Evolutionary conservation across 176 grass and related monocot species (phyloP), one percentile per base, ranked within the genome.

Genomic region (Oryza rufipogon): DNA sequence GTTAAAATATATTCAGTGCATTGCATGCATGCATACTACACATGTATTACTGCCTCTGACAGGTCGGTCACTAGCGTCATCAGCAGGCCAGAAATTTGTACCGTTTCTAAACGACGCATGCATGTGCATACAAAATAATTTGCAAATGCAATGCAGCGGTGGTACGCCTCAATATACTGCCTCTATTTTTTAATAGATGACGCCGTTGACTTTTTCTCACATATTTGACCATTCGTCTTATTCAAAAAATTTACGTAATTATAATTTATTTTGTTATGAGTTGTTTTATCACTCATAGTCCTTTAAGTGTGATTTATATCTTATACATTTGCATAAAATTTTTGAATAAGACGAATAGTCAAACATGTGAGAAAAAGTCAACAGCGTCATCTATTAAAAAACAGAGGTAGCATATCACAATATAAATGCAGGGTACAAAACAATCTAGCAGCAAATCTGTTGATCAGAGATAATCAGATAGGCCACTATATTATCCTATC

Each of bases 381-480:
- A 26, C 26, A 1, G 26, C 26, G 26, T 26, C 1, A 26, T 26
- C 26, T 26, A 1, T 26, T 26, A 26, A 26, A 26, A 26, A 26
- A 26, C 1, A 0, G 26, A 26, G 26, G 26, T 26, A 26, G 26
- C 0, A 49, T 32, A 39, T 73, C 4, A 58, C 17, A 58, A 20
- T 2, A 15, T 58, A 58, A 73, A 32, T 6, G 39, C 32, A 54
- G 41, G 38, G 69, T 79, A 4, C 54, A 58, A 49, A 49, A 72
- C 71, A 19, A 52, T 70, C 9, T 72, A 19, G 19, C 68, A 19
- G 19, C 68, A 28, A 66, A 88, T 74, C 75, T 86, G 78, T 63
- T 63, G 58, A 63, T 77, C 66, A 67, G 58, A 67, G 58, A 41
- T 41, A 7, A 63, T 77, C 65, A 67, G 65, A 11, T 17, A 34